These are phyloP conservation scores for Xanthoconium separans DNA, from an alignment of 1,284 basidiomycete genomes.

Conservation along the genomic window DNA sequence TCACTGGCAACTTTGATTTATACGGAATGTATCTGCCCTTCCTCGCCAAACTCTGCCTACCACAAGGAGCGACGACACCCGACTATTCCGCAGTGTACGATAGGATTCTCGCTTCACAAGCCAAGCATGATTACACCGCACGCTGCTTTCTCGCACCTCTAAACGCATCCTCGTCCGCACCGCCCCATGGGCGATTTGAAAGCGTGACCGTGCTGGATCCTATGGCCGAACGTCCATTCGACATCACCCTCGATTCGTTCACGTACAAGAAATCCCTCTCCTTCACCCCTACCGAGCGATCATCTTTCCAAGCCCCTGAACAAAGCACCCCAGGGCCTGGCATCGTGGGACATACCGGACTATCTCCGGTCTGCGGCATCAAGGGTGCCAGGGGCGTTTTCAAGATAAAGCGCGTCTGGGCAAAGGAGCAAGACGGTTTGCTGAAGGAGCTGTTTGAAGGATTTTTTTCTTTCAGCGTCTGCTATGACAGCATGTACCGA, in stretches of 20 bases:
- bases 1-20: conserved; percentile 40
- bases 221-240: conserved; percentile 35
- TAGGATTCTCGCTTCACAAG: conserved; percentile 38
- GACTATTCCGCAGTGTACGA: conserved; percentile 35
- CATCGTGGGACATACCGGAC: conserved; percentile 25
- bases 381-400: conserved; percentile 33
- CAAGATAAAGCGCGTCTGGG: conserved; percentile 36
- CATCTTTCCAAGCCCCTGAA: conserved; percentile 20
- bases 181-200: conserved; percentile 26
- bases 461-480: conserved; percentile 36
- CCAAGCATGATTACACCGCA: conserved; percentile 38
- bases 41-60: conserved; percentile 34
- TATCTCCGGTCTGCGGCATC: conserved; percentile 34
- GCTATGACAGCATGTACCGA: conserved; percentile 34
- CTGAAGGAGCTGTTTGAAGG: conserved; percentile 38
- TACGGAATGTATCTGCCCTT: conserved; percentile 39
- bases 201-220: conserved; percentile 32
- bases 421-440: conserved; percentile 11
- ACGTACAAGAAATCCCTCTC: conserved; percentile 21
- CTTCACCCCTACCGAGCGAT: conserved; percentile 21
- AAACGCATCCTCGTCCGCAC: conserved; percentile 8
- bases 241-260: conserved; percentile 29
- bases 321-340: conserved; percentile 24
- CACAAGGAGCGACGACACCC: conserved; percentile 26
- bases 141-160: conserved; percentile 27